Evolutionary conservation across 352 stramenopile species (phyloP).

Genomic region (Blastocystis sp.): DNA sequence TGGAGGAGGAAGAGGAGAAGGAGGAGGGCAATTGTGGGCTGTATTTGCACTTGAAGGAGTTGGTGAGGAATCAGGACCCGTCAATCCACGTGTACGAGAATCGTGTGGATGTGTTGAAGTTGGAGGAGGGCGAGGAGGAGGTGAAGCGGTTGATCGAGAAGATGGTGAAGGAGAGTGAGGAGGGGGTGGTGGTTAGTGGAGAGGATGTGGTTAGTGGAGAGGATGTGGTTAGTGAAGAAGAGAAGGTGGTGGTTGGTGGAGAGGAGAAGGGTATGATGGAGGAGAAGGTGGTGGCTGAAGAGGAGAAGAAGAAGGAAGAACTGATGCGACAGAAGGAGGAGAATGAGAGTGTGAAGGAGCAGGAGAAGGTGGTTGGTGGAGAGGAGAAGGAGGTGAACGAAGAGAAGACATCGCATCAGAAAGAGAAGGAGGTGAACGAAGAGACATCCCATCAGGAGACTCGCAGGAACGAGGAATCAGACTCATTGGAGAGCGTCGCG

Average conservation of each 20-base stretch:
- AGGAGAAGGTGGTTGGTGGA: not conserved
- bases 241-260: not conserved
- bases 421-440: not conserved
- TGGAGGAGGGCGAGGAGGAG: not conserved
- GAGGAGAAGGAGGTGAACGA: not conserved
- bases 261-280: not conserved
- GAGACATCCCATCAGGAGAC: not conserved
- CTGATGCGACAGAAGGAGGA: not conserved
- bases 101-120: not conserved
- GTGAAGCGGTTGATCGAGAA: constrained; percentile 11
- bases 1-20: constrained; percentile 18
- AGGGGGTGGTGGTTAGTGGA: not conserved
- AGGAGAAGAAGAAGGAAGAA: not conserved
- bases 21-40: not conserved
- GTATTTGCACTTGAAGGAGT: constrained; percentile 45
- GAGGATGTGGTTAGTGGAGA: not conserved
- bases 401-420: not conserved
- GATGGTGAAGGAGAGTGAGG: not conserved
- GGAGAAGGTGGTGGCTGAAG: not conserved
- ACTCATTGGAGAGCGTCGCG: no score
- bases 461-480: no score
- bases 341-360: not conserved
- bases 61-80: constrained; percentile 45
- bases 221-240: not conserved
- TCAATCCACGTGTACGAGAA: constrained; percentile 6